Base-by-base conservation (phyloP, 169 alveolate species). In the Prorocentrum cordatum region DNA sequence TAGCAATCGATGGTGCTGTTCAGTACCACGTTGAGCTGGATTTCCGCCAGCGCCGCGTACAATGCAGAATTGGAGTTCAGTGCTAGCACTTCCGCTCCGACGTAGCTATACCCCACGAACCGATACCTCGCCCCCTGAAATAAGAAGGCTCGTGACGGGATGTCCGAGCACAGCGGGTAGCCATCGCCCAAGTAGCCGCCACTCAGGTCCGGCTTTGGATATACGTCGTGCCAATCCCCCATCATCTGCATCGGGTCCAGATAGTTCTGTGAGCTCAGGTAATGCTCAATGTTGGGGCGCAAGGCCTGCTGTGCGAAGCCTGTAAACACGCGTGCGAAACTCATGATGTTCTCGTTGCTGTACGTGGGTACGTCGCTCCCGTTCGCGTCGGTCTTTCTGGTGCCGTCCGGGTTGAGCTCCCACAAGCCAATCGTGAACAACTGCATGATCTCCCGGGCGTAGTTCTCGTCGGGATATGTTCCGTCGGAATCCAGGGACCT, bases 401-500 rank as follows among this genome's bases (percentile, higher is more conserved):
- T 62, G 32, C 91, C 91, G 31, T 82, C 91, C 16, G 75, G 80
- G 39, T 82, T 82, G 38, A 82, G 47, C 45, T 64, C 64, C 91
- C 91, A 82, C 26, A 82, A 36, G 35, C 91, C 91, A 24, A 82
- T 82, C 20, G 91, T 39, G 58, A 82, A 82, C 31, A 82, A 39
- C 80, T 82, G 91, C 91, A 82, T 82, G 59, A 82, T 82, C 45
- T 82, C 91, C 32, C 79, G 54, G n/a, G 91, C 91, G 22, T 45
- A 82, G 36, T 82, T 82, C 68, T 82, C 91, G 27, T 82, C 91
- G 3, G 91, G 91, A 35, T 82, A 82, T 32, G 61, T 82, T 79
- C 54, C 54, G 58, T 70, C 54, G 39, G 39, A 68, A 42, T 82
- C 91, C 38, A 82, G 64, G 22, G 91, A 79, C 16, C 91, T n/a